Percentiles rank a stretch among this genome's conserved stretches.
Evolutionary conservation across 768 basidiomycete species (phyloP).

Genomic region (Phylloporus sp.): DNA sequence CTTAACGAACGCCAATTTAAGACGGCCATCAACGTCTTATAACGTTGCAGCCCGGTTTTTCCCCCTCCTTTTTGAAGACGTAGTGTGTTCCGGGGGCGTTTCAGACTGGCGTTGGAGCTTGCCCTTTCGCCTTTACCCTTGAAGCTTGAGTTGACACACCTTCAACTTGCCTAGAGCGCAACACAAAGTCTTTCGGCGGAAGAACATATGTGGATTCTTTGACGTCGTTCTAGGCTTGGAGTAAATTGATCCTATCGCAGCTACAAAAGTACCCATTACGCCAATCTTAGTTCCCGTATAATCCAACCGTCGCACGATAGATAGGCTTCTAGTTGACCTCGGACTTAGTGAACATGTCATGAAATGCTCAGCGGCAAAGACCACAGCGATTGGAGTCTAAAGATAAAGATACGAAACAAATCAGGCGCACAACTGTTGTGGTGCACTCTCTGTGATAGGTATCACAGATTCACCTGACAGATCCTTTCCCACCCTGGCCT

Average conservation of each 20-base stretch:
- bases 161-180: too few relatives aligned
- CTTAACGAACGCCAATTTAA: too few relatives aligned
- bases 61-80: too few relatives aligned
- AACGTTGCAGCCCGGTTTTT: too few relatives aligned
- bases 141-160: too few relatives aligned
- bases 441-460: neutral
- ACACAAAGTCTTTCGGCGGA: too few relatives aligned
- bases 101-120: too few relatives aligned
- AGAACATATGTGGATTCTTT: too few relatives aligned
- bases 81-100: too few relatives aligned
- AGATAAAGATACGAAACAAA: neutral
- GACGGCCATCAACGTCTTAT: too few relatives aligned
- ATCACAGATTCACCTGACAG: neutral
- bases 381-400: neutral
- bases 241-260: neutral
- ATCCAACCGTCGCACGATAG: neutral
- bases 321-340: neutral
- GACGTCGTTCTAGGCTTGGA: neutral
- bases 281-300: conserved; percentile 5
- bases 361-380: neutral
- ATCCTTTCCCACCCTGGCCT: conserved; percentile 5
- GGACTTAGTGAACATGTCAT: neutral
- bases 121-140: too few relatives aligned
- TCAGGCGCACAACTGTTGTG: conserved; percentile 9
- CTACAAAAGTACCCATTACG: neutral